Percentiles rank a stretch among this genome's conserved stretches.
phyloP scores from a whole-genome alignment of 176 grass and related monocot species.

The Neostapfia colusana region DNA sequence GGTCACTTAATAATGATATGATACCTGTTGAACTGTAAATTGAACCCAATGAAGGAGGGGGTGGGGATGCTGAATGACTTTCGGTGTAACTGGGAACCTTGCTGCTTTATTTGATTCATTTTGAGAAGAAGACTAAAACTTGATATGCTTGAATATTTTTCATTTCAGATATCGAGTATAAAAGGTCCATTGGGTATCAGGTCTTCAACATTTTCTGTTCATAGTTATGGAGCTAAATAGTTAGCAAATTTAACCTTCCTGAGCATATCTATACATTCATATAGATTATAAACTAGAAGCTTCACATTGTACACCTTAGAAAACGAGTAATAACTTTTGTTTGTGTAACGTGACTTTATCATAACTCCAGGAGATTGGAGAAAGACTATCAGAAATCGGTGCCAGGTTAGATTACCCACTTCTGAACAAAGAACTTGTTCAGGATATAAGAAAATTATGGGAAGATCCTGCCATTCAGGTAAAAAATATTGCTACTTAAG shows the following conservation, averaged over 20 bases:
- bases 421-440: conserved; percentile 66
- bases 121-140: background rate
- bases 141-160: background rate
- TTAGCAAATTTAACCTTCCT: conserved; percentile 5
- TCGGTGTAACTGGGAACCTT: background rate
- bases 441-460: conserved; percentile 69
- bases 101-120: conserved; percentile 17
- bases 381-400: conserved; percentile 79
- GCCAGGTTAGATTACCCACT: conserved; percentile 70
- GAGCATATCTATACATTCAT: background rate
- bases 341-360: conserved; percentile 10
- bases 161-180: conserved; percentile 1
- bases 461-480: conserved; percentile 96
- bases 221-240: conserved; percentile 3
- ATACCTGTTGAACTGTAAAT: background rate
- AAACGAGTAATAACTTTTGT: background rate
- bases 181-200: background rate
- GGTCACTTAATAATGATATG: background rate
- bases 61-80: background rate
- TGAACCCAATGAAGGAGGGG: background rate
- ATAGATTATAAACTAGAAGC: background rate
- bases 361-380: conserved; percentile 66
- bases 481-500: conserved; percentile 8
- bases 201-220: conserved; percentile 1
- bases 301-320: background rate